Evolutionary conservation across 768 basidiomycete genomes (phyloP), one percentile per base, ranked within the genome.

Genomic region (Macrolepiota dolichaula): DNA sequence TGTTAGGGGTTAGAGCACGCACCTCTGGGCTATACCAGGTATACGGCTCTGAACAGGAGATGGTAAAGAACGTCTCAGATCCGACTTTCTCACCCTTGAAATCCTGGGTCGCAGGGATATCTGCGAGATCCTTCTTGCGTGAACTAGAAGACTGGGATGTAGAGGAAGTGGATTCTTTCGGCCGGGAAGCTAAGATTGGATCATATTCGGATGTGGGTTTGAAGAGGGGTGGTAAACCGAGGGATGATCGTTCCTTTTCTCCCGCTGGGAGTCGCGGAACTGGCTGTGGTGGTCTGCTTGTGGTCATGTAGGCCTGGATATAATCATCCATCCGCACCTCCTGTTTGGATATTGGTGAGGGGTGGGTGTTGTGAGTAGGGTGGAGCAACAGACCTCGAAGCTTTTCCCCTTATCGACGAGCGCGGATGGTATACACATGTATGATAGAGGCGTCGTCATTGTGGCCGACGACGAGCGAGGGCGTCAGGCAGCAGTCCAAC

Each of bases 261-360:
- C 74, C 76, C n/a, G 74, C 70, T 0, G 86, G 86, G 2, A 75
- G 69, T 55, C 72, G 75, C 0, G 85, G 81, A 38, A 76, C 77
- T 9, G 85, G 83, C 15, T 55, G 65, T 3, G 86, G 86, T 4
- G 81, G 76, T 42, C 71, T 67, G 15, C 81, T 78, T 0, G 82
- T 83, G 0, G 77, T 63, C 29, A 64, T 68, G 65, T 83, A 86
- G 0, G 81, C 76, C 22, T 69, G 70, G 29, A 85, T 63, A 64
- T 88, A 88, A 67, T 86, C 86, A 38, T 77, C 72, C 4, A 79
- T 64, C 40, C 86, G 81, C 25, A 77, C 70, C 74, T 88, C 86
- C 86, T 88, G 66, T 63, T 22, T n/a, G 42, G 7, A n/a, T 22
- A 7, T 15, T 52, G 32, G 27, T 9, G 38, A 15, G 40, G 17